phyloP scores from a whole-genome alignment of 1,139 yeast genomes.

The Arxiozyma telluris region DNA sequence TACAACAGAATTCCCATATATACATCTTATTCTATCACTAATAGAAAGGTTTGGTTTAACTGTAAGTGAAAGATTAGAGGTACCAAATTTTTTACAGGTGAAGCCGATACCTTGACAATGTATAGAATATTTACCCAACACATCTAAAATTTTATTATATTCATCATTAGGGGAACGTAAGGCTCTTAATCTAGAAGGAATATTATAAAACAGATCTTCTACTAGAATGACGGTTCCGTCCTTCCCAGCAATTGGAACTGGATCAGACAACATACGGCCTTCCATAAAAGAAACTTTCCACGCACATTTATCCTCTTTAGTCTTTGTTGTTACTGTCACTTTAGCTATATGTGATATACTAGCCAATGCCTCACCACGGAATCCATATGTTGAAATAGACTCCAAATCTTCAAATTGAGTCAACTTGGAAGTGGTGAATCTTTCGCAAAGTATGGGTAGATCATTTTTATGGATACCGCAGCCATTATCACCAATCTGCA shows the following conservation, averaged over 20 bases:
- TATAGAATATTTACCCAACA: conserved; percentile 74
- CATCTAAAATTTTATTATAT: conserved; percentile 66
- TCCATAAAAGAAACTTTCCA: conserved; percentile 53
- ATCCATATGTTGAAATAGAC: conserved; percentile 54
- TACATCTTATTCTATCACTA: conserved; percentile 60
- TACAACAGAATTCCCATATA: conserved; percentile 67
- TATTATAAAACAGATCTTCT: conserved; percentile 84
- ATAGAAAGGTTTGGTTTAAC: conserved; percentile 42
- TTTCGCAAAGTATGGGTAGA: conserved; percentile 49
- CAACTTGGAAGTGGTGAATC: conserved; percentile 69
- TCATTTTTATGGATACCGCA: conserved; percentile 57
- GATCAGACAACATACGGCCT: conserved; percentile 49
- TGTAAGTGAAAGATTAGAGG: conserved; percentile 45
- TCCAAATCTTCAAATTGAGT: conserved; percentile 42
- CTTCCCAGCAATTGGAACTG: conserved; percentile 77
- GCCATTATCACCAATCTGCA: conserved; percentile 72
- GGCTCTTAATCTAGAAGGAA: conserved; percentile 68
- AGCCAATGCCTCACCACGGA: conserved; percentile 75
- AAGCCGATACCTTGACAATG: conserved; percentile 66
- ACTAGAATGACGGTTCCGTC: conserved; percentile 79
- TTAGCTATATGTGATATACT: conserved; percentile 58
- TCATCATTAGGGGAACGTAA: conserved; percentile 66
- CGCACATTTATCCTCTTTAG: conserved; percentile 53
- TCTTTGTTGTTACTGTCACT: conserved; percentile 71
- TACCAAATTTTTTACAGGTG: conserved; percentile 72